phyloP scores from a whole-genome alignment of 1,284 basidiomycete genomes.

The Ceratobasidium theobromae region DNA sequence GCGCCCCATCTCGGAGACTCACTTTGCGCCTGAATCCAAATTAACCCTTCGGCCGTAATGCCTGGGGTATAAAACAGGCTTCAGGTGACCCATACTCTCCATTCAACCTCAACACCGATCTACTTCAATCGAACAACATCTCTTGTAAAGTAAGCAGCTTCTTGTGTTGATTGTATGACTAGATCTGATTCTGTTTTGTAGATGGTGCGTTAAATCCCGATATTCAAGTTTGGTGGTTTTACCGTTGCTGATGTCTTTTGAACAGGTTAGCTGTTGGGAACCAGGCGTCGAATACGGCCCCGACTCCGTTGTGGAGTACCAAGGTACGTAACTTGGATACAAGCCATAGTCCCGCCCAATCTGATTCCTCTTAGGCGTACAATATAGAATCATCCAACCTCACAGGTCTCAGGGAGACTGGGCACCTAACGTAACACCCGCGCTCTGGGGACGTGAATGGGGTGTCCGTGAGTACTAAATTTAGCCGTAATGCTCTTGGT shows the following conservation, averaged over 20 bases:
- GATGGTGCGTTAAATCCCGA: conserved; percentile 1
- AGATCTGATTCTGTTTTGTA: not conserved
- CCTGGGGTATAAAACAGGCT: conserved; percentile 14
- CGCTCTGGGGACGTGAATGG: conserved; percentile 53
- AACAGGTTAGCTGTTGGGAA: conserved; percentile 52
- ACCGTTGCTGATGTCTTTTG: not conserved
- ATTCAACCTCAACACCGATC: not conserved
- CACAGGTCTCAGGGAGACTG: conserved; percentile 60
- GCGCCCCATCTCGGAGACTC: conserved; percentile 16
- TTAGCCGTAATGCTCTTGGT: too few species aligned
- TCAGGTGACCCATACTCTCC: not conserved
- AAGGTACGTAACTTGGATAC: conserved; percentile 48
- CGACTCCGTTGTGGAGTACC: conserved; percentile 58
- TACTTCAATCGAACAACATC: not conserved
- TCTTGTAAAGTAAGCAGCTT: not conserved
- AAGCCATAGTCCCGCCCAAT: not conserved
- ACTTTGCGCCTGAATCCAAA: conserved; percentile 4
- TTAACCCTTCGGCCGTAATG: not conserved
- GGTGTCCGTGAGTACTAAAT: not conserved
- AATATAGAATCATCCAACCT: conserved; percentile 69
- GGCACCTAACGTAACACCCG: conserved; percentile 61
- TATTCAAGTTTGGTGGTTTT: not conserved
- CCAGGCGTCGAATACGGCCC: conserved; percentile 61
- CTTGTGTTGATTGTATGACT: not conserved
- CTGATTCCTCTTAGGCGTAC: conserved; percentile 47